Base-by-base conservation (phyloP, 73 alveolate genomes). In the Blepharisma japonicum region DNA sequence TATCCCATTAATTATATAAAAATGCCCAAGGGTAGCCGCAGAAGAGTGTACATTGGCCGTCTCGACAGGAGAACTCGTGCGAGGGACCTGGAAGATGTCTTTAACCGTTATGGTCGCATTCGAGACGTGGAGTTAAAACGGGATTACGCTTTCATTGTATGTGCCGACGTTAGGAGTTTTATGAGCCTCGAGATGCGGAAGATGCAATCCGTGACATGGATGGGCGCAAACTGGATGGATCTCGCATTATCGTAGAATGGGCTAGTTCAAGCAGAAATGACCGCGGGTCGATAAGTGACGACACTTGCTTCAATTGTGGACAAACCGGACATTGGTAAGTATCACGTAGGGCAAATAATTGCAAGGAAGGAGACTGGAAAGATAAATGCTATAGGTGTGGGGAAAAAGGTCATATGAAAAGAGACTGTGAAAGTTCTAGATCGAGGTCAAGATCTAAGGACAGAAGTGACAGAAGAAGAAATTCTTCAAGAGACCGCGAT, bases 131-230 rank as follows among this genome's bases (percentile, higher is more conserved):
- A 80, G 21, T 38, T 81, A 20, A 81, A 81, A 68, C 39, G 32
- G 8, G 68, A 77, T 9, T 81, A 81, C 55, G 89, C 89, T 27
- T 81, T 81, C 42, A 81, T 81, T 53, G 89, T 81, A 81, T 50
- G 39, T 61, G 50, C 9, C 45, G 23, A 78, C 11, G 18, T 8
- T 70, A 83, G 90, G 86, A 77, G 76, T 83, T 66, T 53, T 82
- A 61, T 7, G 90, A 83, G 68, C 67, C 83, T 61, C 79, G 83
- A 49, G 90, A 46, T 11, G 90, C 90, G 9, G 66, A 81, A 56
- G 90, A 83, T 6, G 90, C 90, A 7, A 79, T 83, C 7, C 71
- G 77, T 46, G 18, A 76, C 20, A 83, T 83, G 90, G 86, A 83
- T 45, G 82, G 86, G 53, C 51, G 55, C 38, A 6, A 27, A 39